Evolutionary conservation across 1,284 basidiomycete species (phyloP).

Genomic region (Sanghuangporus baumii): DNA sequence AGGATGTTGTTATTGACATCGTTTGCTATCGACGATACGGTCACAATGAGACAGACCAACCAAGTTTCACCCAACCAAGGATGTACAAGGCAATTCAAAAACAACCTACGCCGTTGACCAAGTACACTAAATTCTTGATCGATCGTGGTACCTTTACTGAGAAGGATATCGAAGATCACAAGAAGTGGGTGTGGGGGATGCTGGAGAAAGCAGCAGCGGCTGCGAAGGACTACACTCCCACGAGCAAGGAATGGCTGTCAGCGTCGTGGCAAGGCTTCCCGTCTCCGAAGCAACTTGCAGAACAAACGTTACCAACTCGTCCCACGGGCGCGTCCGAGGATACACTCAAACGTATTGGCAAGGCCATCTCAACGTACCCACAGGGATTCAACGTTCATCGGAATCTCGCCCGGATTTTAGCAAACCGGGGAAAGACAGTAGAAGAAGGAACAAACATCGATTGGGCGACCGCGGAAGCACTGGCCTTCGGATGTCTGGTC

Average conservation of each 20-base stretch:
- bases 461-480: constrained; percentile 98
- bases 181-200: constrained; percentile 99
- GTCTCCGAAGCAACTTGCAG: constrained; percentile 91
- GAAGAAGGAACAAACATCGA: constrained; percentile 92
- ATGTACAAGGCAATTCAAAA: constrained; percentile 99
- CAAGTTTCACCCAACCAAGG: constrained; percentile 96
- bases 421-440: constrained; percentile 82
- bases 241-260: constrained; percentile 94
- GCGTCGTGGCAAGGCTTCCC: constrained; percentile 99
- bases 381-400: constrained; percentile 84
- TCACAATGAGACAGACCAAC: constrained; percentile 99
- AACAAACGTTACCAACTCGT: constrained; percentile 86
- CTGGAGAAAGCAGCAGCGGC: constrained; percentile 90
- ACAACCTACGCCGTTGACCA: constrained; percentile 87
- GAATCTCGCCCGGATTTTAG: constrained; percentile 92
- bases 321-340: constrained; percentile 79
- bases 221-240: constrained; percentile 92
- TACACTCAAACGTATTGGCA: constrained; percentile 82
- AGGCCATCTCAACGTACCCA: constrained; percentile 82
- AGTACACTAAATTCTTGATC: constrained; percentile 90
- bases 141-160: constrained; percentile 93
- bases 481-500: constrained; percentile 92
- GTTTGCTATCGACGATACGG: constrained; percentile 99
- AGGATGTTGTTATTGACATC: constrained; percentile 97
- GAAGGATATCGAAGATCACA: constrained; percentile 97